A percentile compares a stretch with the other conserved stretches of the same genome.
These are phyloP conservation scores for Phellopilus nigrolimitatus DNA, from an alignment of 1,284 basidiomycete species.

Conservation along the genomic window DNA sequence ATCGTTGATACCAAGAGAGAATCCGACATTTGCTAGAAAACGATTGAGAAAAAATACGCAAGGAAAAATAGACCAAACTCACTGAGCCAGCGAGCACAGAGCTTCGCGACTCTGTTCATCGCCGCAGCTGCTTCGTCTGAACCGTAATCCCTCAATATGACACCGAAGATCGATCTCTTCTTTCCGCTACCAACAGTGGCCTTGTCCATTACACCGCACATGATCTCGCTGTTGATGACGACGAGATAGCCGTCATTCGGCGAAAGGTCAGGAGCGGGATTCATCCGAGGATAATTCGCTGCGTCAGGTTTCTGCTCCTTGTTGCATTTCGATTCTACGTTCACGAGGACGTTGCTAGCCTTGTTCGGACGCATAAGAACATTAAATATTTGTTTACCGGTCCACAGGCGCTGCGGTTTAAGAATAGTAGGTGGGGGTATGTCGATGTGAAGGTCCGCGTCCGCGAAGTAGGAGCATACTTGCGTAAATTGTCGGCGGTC, in stretches of 20 bases:
- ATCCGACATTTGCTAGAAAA: slow-evolving; percentile 84
- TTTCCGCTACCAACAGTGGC: slow-evolving; percentile 97
- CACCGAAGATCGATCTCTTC: slow-evolving; percentile 98
- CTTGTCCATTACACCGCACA: slow-evolving; percentile 99
- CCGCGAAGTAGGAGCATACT: slow-evolving; percentile 92
- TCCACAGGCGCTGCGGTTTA: slow-evolving; percentile 94
- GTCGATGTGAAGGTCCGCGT: slow-evolving; percentile 90
- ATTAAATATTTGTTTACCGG: slow-evolving; percentile 97
- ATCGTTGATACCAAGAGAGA: slow-evolving; percentile 98
- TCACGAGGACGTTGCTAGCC: slow-evolving; percentile 79
- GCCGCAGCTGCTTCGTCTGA: slow-evolving; percentile 90
- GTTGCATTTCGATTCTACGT: slow-evolving; percentile 95
- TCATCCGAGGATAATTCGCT: slow-evolving; percentile 58
- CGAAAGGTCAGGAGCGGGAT: slow-evolving; percentile 76
- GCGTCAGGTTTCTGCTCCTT: slow-evolving; percentile 83
- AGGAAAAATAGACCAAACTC: slow-evolving; percentile 27
- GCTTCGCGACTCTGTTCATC: slow-evolving; percentile 95
- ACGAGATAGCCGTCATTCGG: slow-evolving; percentile 99
- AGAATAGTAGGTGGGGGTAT: slow-evolving; percentile 93
- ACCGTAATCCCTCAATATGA: slow-evolving; percentile 97
- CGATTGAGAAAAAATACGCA: slow-evolving; percentile 1
- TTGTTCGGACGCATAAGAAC: slow-evolving; percentile 95
- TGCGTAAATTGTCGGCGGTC: slow-evolving; percentile 95
- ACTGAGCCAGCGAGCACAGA: slow-evolving; percentile 94
- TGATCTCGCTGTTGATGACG: slow-evolving; percentile 96